Evolutionary conservation across 176 grass and related monocot species (phyloP).

Genomic region (Aechmea fasciata): DNA sequence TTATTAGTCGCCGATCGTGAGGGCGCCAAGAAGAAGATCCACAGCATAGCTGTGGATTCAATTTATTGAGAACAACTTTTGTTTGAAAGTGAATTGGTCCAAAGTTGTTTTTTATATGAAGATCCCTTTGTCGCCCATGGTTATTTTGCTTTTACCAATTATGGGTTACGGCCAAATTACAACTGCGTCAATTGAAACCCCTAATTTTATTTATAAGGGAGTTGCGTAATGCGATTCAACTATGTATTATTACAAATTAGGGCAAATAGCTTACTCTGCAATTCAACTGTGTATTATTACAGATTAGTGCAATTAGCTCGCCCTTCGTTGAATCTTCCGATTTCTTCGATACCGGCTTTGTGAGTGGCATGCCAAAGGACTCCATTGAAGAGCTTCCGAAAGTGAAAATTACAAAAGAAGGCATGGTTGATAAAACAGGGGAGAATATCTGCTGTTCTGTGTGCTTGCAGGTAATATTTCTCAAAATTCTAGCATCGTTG

Average conservation of each 20-base stretch:
- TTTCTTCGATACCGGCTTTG: conserved; percentile 53
- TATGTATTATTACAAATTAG: conserved; percentile 36
- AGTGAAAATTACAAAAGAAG: conserved; percentile 31
- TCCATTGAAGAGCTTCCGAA: conserved; percentile 42
- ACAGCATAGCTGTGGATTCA: conserved; percentile 1
- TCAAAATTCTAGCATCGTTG: neutral
- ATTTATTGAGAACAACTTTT: too few relatives aligned
- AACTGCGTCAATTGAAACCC: too few relatives aligned
- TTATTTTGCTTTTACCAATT: too few relatives aligned
- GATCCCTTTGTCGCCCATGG: too few relatives aligned
- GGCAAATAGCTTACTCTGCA: conserved; percentile 51
- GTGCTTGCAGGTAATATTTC: conserved; percentile 54
- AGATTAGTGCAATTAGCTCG: conserved; percentile 80
- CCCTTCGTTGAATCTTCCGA: conserved; percentile 59
- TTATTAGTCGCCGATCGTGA: too few relatives aligned
- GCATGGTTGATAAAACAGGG: conserved; percentile 37
- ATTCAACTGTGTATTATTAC: neutral
- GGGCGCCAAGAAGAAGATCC: neutral
- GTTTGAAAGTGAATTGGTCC: too few relatives aligned
- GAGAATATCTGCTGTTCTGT: conserved; percentile 72
- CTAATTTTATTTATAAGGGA: too few relatives aligned
- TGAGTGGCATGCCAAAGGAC: conserved; percentile 32
- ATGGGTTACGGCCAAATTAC: too few relatives aligned
- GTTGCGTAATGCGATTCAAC: neutral
- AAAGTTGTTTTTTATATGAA: too few relatives aligned